Percentiles rank a stretch among this genome's conserved stretches.
Conservation (phyloP, 2,329 filamentous ascomycete species). For the Dactylellina parvicollis region DNA sequence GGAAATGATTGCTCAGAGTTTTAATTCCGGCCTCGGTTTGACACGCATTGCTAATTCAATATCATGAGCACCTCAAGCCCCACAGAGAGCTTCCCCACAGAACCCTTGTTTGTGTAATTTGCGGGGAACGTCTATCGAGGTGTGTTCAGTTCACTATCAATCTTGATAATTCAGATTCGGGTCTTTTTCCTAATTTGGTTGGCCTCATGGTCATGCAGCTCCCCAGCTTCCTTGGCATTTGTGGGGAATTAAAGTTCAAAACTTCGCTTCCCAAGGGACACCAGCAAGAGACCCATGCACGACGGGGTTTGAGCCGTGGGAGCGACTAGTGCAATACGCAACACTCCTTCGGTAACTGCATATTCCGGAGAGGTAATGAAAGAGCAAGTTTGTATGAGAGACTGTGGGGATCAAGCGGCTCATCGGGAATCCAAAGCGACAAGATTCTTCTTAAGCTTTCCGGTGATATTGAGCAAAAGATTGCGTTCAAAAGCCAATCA, state of each 20-base stretch:
- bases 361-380: slow-evolving; percentile 11
- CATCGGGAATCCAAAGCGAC: slow-evolving; percentile 21
- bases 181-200: slow-evolving; percentile 34
- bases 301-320: slow-evolving; percentile 32
- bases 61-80: slow-evolving; percentile 14
- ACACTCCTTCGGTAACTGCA: too few species aligned
- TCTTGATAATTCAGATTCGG: slow-evolving; percentile 8
- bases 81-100: slow-evolving; percentile 15
- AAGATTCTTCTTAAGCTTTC: too few species aligned
- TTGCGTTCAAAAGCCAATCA: too few species aligned
- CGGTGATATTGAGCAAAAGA: too few species aligned
- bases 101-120: not conserved
- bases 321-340: too few species aligned
- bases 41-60: slow-evolving; percentile 7
- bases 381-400: slow-evolving; percentile 10
- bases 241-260: slow-evolving; percentile 36
- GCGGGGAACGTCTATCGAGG: not conserved
- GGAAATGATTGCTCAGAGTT: not conserved
- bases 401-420: slow-evolving; percentile 23
- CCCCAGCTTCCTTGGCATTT: slow-evolving; percentile 33
- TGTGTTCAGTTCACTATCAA: not conserved
- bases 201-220: slow-evolving; percentile 10
- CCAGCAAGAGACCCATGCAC: slow-evolving; percentile 20
- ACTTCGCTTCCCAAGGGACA: slow-evolving; percentile 32
- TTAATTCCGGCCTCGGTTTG: slow-evolving; percentile 39